These are phyloP conservation scores for Scheffersomyces quercinus DNA, from an alignment of 1,139 yeast species.

Conservation along the genomic window DNA sequence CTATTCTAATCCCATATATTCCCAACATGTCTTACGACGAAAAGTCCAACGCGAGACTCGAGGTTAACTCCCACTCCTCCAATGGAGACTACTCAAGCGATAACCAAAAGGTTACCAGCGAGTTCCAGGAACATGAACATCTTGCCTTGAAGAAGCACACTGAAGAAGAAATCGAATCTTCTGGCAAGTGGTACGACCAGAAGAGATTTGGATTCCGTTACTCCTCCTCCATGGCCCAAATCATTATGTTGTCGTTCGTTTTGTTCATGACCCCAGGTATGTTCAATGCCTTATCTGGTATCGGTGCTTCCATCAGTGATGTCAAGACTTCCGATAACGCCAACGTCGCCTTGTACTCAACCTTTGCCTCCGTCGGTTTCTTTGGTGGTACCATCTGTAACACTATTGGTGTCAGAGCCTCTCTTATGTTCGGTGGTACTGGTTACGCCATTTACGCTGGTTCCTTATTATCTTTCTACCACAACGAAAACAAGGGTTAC, in stretches of 20 bases:
- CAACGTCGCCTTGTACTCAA: constrained; percentile 54
- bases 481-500: constrained; percentile 51
- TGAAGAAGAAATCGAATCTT: constrained; percentile 27
- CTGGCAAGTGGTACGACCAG: constrained; percentile 46
- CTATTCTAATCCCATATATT: no score
- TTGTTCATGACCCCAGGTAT: constrained; percentile 59
- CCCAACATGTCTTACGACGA: constrained; percentile 3
- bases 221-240: constrained; percentile 46
- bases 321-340: constrained; percentile 51
- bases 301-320: constrained; percentile 50
- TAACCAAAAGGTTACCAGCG: constrained; percentile 4
- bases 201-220: constrained; percentile 29
- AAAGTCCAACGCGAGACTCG: constrained; percentile 9
- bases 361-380: constrained; percentile 60
- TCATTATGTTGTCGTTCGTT: constrained; percentile 50
- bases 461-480: constrained; percentile 49
- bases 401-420: constrained; percentile 48
- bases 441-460: constrained; percentile 60
- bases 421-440: constrained; percentile 53
- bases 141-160: constrained; percentile 30
- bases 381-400: constrained; percentile 62
- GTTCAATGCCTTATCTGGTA: constrained; percentile 57
- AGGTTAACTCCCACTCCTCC: constrained; percentile 10
- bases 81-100: constrained; percentile 8
- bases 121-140: constrained; percentile 15